Percentiles rank a stretch among this genome's conserved stretches.
Conservation (phyloP, 2,329 filamentous ascomycete genomes). For the Epichloe scottii region DNA sequence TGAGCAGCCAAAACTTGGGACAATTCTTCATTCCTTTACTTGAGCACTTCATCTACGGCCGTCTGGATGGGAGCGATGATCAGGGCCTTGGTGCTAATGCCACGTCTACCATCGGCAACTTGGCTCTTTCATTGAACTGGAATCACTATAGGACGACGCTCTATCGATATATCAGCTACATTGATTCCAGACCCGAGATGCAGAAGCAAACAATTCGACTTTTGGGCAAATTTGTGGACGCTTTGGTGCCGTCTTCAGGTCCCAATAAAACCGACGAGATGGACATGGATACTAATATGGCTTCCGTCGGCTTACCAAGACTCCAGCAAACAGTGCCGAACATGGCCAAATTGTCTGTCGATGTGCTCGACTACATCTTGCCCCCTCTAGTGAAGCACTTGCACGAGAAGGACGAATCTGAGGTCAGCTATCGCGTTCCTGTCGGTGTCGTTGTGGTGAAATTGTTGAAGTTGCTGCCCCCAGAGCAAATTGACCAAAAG, state of each 20-base stretch:
- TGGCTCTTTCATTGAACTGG: slow-evolving; percentile 76
- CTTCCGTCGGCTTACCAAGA: slow-evolving; percentile 17
- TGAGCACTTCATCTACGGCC: slow-evolving; percentile 87
- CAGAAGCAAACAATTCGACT: slow-evolving; percentile 80
- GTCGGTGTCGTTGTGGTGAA: slow-evolving; percentile 84
- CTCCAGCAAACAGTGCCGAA: slow-evolving; percentile 56
- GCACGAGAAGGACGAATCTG: slow-evolving; percentile 88
- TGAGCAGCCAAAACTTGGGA: slow-evolving; percentile 67
- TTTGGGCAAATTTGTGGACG: slow-evolving; percentile 69
- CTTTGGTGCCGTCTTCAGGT: slow-evolving; percentile 47
- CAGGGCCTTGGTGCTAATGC: slow-evolving; percentile 81
- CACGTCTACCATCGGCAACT: slow-evolving; percentile 61
- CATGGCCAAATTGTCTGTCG: slow-evolving; percentile 52
- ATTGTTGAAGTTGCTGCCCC: slow-evolving; percentile 67
- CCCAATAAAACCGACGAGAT: slow-evolving; percentile 25
- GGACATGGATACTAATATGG: slow-evolving; percentile 26
- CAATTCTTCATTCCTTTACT: slow-evolving; percentile 84
- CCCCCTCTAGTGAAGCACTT: slow-evolving; percentile 73
- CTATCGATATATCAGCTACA: slow-evolving; percentile 69
- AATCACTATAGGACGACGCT: slow-evolving; percentile 78
- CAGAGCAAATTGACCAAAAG: slow-evolving; percentile 57
- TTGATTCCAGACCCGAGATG: slow-evolving; percentile 66
- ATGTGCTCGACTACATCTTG: slow-evolving; percentile 63
- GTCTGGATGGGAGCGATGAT: slow-evolving; percentile 59
- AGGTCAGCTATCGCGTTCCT: slow-evolving; percentile 84